Evolutionary conservation across 2,329 filamentous ascomycete genomes (phyloP).

Genomic region (Sclerotinia spermophila): DNA sequence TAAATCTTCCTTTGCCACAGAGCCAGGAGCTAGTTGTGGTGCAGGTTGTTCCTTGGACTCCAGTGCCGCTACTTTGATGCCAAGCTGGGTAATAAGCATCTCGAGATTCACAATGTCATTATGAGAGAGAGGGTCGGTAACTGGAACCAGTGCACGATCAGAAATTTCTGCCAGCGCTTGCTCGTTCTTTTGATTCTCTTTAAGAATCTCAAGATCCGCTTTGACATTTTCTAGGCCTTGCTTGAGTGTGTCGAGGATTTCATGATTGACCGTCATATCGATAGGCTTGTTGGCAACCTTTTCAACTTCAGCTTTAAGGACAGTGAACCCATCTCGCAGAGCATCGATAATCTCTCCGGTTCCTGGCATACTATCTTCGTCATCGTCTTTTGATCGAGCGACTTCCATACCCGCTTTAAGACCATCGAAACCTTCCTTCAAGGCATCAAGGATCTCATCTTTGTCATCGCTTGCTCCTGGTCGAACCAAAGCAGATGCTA

Average conservation of each 20-base stretch:
- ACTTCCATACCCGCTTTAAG: constrained; percentile 65
- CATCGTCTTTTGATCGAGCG: constrained; percentile 37
- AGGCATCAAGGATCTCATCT: constrained; percentile 59
- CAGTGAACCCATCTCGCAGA: constrained; percentile 80
- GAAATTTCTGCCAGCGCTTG: constrained; percentile 50
- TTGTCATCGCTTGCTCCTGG: constrained; percentile 47
- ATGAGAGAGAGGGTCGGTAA: constrained; percentile 54
- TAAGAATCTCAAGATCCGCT: constrained; percentile 73
- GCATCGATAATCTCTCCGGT: constrained; percentile 87
- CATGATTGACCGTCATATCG: constrained; percentile 80
- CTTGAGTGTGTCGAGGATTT: constrained; percentile 84
- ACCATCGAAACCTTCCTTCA: constrained; percentile 68
- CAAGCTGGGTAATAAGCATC: constrained; percentile 73
- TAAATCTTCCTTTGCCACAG: constrained; percentile 52
- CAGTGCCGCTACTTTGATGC: constrained; percentile 78
- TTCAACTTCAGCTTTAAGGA: constrained; percentile 74
- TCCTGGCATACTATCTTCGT: constrained; percentile 45
- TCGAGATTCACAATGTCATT: constrained; percentile 85
- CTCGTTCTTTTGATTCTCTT: constrained; percentile 47
- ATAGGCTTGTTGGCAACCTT: constrained; percentile 71
- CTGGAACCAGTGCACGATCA: constrained; percentile 47
- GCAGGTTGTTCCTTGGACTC: constrained; percentile 51
- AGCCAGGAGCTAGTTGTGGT: constrained; percentile 41
- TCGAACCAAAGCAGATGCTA: constrained; percentile 50
- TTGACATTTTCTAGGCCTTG: constrained; percentile 73